A percentile compares a stretch with the other conserved stretches of the same genome.
phyloP scores from a whole-genome alignment of 164 flowering plant genomes.

The Warburgia ugandensis region DNA sequence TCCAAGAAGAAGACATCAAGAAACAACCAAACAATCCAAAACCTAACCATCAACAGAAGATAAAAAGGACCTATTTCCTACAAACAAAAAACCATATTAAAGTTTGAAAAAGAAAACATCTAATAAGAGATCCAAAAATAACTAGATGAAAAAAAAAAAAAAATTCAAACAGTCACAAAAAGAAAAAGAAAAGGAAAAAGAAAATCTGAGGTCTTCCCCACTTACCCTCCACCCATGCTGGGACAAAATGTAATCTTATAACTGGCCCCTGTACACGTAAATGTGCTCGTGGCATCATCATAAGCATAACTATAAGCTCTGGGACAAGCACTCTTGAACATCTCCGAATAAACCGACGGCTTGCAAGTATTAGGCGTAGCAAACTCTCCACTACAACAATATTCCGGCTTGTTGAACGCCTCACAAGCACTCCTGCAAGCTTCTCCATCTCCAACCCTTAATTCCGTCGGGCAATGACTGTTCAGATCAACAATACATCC shows the following conservation, averaged over 20 bases:
- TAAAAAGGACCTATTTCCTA: neutral
- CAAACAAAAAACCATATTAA: too few relatives aligned
- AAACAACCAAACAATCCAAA: neutral
- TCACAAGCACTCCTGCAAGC: constrained; percentile 73
- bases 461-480: constrained; percentile 37
- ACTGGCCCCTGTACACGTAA: constrained; percentile 56
- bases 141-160: too few relatives aligned
- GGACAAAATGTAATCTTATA: constrained; percentile 69
- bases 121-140: too few relatives aligned
- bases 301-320: constrained; percentile 62
- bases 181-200: neutral
- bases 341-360: constrained; percentile 51
- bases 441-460: constrained; percentile 24
- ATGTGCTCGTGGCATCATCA: constrained; percentile 64
- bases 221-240: too few relatives aligned
- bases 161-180: neutral
- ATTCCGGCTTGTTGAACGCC: constrained; percentile 54
- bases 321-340: constrained; percentile 60
- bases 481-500: constrained; percentile 53
- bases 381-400: constrained; percentile 62
- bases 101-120: too few relatives aligned
- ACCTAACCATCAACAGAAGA: neutral
- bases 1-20: neutral
- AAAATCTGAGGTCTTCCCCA: too few relatives aligned
- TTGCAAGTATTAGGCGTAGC: constrained; percentile 41